phyloP scores from a whole-genome alignment of 257 asterid genomes.

The Penstemon eatonii region DNA sequence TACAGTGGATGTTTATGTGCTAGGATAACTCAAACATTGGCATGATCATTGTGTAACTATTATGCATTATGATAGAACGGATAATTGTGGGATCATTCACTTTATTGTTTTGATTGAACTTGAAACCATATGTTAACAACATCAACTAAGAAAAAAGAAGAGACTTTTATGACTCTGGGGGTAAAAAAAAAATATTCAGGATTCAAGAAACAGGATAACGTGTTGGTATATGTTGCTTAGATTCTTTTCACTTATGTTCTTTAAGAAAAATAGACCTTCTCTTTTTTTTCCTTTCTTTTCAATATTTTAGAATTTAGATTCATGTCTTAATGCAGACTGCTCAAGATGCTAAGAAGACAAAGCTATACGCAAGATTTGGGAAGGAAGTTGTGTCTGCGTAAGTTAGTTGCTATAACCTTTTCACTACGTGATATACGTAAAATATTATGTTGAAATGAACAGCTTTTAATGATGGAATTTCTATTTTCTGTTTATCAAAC shows the following conservation, averaged over 20 bases:
- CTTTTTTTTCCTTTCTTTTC: neutral
- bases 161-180: neutral
- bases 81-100: neutral
- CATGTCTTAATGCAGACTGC: slow-evolving; percentile 59
- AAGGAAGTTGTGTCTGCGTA: slow-evolving; percentile 95
- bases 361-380: slow-evolving; percentile 75
- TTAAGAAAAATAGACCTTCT: slow-evolving; percentile 3
- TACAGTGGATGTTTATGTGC: neutral
- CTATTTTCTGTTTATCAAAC: neutral
- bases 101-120: neutral
- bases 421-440: slow-evolving; percentile 2
- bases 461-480: neutral
- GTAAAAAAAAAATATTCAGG: neutral
- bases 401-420: slow-evolving; percentile 38
- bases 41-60: neutral
- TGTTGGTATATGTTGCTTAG: neutral
- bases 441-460: neutral
- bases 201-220: neutral
- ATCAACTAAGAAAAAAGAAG: neutral
- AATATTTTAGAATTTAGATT: slow-evolving; percentile 11
- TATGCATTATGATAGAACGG: neutral
- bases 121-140: neutral
- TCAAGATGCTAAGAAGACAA: slow-evolving; percentile 76
- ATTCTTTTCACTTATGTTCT: slow-evolving; percentile 9
- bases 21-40: neutral